Evolutionary conservation across 2,329 filamentous ascomycete genomes (phyloP).

Genomic region (Alternaria atra): DNA sequence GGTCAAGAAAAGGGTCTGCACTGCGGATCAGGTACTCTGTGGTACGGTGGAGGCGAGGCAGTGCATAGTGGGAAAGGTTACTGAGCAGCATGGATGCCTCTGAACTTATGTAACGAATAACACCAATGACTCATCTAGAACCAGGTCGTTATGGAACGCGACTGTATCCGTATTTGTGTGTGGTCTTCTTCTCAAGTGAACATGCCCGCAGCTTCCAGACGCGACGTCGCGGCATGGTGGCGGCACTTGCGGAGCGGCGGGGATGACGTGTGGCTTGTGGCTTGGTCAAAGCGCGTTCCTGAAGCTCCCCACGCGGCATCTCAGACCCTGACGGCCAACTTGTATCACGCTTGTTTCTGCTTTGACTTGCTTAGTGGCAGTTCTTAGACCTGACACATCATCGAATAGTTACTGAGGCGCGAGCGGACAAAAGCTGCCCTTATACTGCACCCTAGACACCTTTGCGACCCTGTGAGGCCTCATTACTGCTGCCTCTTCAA

Average conservation of each 20-base stretch:
- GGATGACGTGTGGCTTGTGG: constrained; percentile 24
- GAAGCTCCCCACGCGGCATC: constrained; percentile 6
- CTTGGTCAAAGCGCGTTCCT: constrained; percentile 9
- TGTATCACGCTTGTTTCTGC: constrained; percentile 4
- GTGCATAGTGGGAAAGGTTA: constrained; percentile 65
- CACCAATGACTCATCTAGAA: neutral
- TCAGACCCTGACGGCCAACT: neutral
- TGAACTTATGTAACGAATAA: neutral
- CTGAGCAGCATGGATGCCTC: constrained; percentile 26
- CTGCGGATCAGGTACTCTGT: constrained; percentile 76
- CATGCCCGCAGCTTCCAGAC: neutral
- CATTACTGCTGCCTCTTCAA: constrained; percentile 4
- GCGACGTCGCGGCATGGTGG: neutral
- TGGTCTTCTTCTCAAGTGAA: neutral
- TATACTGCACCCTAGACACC: neutral
- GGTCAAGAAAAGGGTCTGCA: constrained; percentile 85
- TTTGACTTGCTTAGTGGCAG: constrained; percentile 1
- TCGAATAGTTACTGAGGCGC: neutral
- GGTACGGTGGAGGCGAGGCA: constrained; percentile 77
- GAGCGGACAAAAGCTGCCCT: neutral
- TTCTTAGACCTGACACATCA: neutral
- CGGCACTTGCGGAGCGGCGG: constrained; percentile 6
- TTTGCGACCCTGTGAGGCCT: constrained; percentile 6
- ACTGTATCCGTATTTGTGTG: neutral
- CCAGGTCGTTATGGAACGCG: neutral